Evolutionary conservation across 2,329 filamentous ascomycete genomes (phyloP).

Genomic region (Claviceps quebecensis): DNA sequence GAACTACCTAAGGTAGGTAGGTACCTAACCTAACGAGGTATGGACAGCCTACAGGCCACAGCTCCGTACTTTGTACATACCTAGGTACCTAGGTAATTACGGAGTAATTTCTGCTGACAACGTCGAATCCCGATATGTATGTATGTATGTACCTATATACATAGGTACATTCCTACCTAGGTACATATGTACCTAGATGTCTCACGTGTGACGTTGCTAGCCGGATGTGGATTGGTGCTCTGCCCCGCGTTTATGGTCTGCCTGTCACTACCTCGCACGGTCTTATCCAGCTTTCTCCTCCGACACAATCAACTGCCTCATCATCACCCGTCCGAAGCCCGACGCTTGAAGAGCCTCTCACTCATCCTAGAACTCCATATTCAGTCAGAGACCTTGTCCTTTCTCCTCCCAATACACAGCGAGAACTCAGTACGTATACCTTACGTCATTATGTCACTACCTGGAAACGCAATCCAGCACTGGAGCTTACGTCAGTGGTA

Average conservation of each 20-base stretch:
- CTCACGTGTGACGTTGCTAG: neutral
- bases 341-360: conserved; percentile 7
- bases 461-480: neutral
- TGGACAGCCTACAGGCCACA: too few relatives aligned
- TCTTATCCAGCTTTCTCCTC: conserved; percentile 7
- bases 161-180: too few relatives aligned
- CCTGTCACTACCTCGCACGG: conserved; percentile 8
- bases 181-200: neutral
- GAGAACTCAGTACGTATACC: neutral
- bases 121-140: too few relatives aligned
- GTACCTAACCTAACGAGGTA: too few relatives aligned
- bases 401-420: neutral
- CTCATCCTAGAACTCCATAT: conserved; percentile 4
- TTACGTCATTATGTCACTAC: neutral
- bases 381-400: neutral
- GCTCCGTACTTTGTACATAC: too few relatives aligned
- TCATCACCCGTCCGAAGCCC: conserved; percentile 13
- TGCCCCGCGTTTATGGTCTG: conserved; percentile 5
- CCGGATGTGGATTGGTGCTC: neutral
- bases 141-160: too few relatives aligned
- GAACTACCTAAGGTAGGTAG: too few relatives aligned
- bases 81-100: too few relatives aligned
- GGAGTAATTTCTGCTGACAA: too few relatives aligned
- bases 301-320: conserved; percentile 9
- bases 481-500: conserved; percentile 1